Conservation (phyloP, 2,329 filamentous ascomycete genomes). For the Chaetomium globosum region DNA sequence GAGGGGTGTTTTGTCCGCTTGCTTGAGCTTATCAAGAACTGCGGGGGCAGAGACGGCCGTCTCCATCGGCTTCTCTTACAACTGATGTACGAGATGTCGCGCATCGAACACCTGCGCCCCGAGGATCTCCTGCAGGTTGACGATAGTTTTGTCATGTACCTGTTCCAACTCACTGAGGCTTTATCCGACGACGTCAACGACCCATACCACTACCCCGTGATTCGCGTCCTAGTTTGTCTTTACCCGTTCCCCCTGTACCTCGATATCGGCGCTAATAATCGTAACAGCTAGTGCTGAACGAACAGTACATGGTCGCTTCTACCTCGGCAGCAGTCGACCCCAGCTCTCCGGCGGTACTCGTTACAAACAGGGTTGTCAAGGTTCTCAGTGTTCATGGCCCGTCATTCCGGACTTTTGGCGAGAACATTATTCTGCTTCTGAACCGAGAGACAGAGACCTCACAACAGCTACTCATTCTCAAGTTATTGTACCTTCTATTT, state of each 20-base stretch:
- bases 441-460: slow-evolving; percentile 95
- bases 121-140: slow-evolving; percentile 76
- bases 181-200: slow-evolving; percentile 85
- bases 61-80: slow-evolving; percentile 83
- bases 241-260: background rate
- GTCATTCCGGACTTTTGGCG: slow-evolving; percentile 89
- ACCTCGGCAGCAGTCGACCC: slow-evolving; percentile 54
- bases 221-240: slow-evolving; percentile 77
- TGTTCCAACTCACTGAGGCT: slow-evolving; percentile 86
- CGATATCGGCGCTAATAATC: slow-evolving; percentile 18
- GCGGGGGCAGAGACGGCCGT: slow-evolving; percentile 65
- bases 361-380: slow-evolving; percentile 95
- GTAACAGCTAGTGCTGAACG: slow-evolving; percentile 83
- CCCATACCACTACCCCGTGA: slow-evolving; percentile 94
- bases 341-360: slow-evolving; percentile 49
- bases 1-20: slow-evolving; percentile 83
- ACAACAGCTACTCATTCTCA: slow-evolving; percentile 92
- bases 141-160: slow-evolving; percentile 79
- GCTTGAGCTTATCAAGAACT: slow-evolving; percentile 74
- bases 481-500: slow-evolving; percentile 92
- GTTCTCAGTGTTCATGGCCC: slow-evolving; percentile 79
- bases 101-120: slow-evolving; percentile 77
- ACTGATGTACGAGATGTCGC: slow-evolving; percentile 93
- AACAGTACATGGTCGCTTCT: slow-evolving; percentile 90
- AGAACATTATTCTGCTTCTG: slow-evolving; percentile 92